Evolutionary conservation across 768 basidiomycete species (phyloP).

Genomic region (Daedalea quercina): DNA sequence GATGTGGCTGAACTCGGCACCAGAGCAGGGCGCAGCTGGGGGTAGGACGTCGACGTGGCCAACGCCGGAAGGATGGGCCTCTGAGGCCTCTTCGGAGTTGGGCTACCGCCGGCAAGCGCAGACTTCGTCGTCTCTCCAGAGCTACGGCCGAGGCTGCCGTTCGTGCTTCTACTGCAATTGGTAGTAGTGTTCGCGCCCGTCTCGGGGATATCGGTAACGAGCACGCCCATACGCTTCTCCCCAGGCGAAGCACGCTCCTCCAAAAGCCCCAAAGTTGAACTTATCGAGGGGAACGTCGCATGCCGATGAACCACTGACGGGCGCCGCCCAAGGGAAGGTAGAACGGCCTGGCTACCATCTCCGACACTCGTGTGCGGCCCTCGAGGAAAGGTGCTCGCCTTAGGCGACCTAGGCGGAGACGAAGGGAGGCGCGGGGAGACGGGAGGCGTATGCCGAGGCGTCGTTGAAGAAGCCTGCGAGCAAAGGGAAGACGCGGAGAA

Average conservation of each 20-base stretch:
- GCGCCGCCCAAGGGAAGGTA: neutral
- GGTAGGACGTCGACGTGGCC: conserved; percentile 18
- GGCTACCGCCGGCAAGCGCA: conserved; percentile 5
- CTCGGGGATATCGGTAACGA: conserved; percentile 9
- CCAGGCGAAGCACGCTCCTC: conserved; percentile 17
- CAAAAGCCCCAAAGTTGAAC: conserved; percentile 20
- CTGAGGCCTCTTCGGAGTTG: conserved; percentile 10
- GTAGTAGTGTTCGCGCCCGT: neutral
- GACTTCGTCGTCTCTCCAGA: conserved; percentile 2
- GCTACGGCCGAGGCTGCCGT: conserved; percentile 5
- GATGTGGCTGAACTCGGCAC: conserved; percentile 17
- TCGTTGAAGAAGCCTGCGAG: conserved; percentile 3
- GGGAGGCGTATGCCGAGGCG: conserved; percentile 5
- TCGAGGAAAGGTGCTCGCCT: conserved; percentile 4
- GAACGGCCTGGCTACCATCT: neutral
- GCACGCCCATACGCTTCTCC: conserved; percentile 20
- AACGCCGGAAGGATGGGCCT: conserved; percentile 18
- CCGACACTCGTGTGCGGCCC: neutral
- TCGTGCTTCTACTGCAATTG: neutral
- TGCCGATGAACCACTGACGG: conserved; percentile 8
- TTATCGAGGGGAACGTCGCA: conserved; percentile 22
- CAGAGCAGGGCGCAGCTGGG: conserved; percentile 19
- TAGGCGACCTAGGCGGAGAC: conserved; percentile 6
- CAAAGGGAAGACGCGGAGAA: conserved; percentile 10
- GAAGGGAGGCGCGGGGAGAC: conserved; percentile 6